Evolutionary conservation across 169 alveolate species (phyloP).

Genomic region (Plasmodium sp.): DNA sequence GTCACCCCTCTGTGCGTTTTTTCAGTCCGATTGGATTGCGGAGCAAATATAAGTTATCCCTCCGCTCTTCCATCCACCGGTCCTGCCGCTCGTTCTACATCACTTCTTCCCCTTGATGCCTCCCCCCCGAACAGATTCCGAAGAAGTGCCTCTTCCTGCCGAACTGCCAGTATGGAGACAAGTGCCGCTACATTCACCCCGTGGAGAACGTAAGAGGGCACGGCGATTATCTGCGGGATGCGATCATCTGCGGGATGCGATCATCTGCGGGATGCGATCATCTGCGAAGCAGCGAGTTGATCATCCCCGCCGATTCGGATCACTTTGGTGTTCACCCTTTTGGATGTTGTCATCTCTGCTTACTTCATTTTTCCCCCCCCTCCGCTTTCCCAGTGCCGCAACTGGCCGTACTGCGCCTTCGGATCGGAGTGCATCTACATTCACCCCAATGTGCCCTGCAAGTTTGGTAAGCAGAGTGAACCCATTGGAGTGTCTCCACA

Average conservation of each 20-base stretch:
- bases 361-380: neutral
- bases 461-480: constrained; percentile 73
- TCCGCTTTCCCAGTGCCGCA: constrained; percentile 71
- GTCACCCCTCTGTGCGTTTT: neutral
- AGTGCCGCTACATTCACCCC: constrained; percentile 89
- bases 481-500: neutral
- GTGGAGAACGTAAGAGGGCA: constrained; percentile 69
- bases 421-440: constrained; percentile 82
- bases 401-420: constrained; percentile 83
- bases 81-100: neutral
- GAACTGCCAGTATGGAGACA: constrained; percentile 85
- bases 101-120: neutral
- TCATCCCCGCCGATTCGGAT: neutral
- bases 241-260: neutral
- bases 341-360: neutral
- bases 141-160: constrained; percentile 84
- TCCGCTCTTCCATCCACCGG: neutral
- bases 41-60: neutral
- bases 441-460: constrained; percentile 83
- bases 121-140: constrained; percentile 59
- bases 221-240: neutral
- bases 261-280: neutral
- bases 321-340: neutral
- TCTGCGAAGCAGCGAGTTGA: neutral
- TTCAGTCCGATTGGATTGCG: neutral